Conservation (phyloP, 1,284 basidiomycete genomes). For the Moniliophthora roreri region DNA sequence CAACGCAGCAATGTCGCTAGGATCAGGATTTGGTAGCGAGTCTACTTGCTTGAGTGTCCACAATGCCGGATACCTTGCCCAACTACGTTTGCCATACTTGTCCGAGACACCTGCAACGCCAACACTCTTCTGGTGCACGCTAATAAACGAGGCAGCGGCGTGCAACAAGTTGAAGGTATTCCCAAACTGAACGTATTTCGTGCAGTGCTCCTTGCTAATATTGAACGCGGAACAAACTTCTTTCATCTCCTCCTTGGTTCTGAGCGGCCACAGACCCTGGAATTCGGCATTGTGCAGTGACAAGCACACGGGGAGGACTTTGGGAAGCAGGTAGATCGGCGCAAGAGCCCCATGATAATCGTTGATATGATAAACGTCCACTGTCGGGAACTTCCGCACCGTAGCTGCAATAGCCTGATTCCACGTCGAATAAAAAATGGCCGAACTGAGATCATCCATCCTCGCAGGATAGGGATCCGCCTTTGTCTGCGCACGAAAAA, state of each 20-base stretch:
- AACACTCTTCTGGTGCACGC: slow-evolving; percentile 86
- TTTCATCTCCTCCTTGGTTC: slow-evolving; percentile 96
- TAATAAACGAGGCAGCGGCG: slow-evolving; percentile 89
- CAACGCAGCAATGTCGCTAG: slow-evolving; percentile 88
- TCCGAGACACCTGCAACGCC: slow-evolving; percentile 95
- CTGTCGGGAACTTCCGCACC: slow-evolving; percentile 78
- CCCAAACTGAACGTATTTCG: slow-evolving; percentile 94
- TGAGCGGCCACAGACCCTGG: slow-evolving; percentile 92
- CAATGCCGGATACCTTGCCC: slow-evolving; percentile 91
- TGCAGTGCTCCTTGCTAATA: slow-evolving; percentile 91
- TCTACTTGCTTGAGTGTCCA: slow-evolving; percentile 96
- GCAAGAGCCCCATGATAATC: slow-evolving; percentile 93
- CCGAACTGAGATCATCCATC: slow-evolving; percentile 94
- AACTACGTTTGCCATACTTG: slow-evolving; percentile 93
- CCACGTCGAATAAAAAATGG: slow-evolving; percentile 97
- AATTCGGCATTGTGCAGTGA: slow-evolving; percentile 97
- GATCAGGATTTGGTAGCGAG: slow-evolving; percentile 90
- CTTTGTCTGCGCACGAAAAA: slow-evolving; percentile 94
- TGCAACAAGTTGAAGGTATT: slow-evolving; percentile 95
- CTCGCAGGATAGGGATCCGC: slow-evolving; percentile 91
- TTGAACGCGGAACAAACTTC: slow-evolving; percentile 96
- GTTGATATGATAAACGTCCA: slow-evolving; percentile 89
- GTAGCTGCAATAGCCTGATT: slow-evolving; percentile 93
- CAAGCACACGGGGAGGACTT: slow-evolving; percentile 84
- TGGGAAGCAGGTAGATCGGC: slow-evolving; percentile 87